Conservation (phyloP, 2,329 filamentous ascomycete species). For the Blumeriella jaapii region DNA sequence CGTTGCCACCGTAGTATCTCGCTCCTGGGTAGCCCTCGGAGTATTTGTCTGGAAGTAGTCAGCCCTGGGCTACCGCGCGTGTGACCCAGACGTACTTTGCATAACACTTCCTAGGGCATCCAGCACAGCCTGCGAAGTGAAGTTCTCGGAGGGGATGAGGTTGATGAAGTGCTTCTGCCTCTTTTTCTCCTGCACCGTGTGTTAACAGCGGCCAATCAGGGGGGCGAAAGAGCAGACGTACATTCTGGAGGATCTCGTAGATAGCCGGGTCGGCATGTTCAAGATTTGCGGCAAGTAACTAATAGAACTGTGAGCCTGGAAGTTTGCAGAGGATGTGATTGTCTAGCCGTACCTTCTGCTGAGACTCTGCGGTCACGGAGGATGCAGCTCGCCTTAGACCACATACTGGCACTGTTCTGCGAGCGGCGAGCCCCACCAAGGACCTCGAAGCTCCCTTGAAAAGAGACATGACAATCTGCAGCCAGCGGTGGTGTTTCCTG, state of each 20-base stretch:
- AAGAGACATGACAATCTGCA: conserved; percentile 23
- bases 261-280: conserved; percentile 78
- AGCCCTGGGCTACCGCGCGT: conserved; percentile 29
- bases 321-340: neutral
- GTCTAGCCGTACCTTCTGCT: conserved; percentile 40
- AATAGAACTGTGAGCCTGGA: neutral
- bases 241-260: conserved; percentile 84
- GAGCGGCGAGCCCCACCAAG: conserved; percentile 15
- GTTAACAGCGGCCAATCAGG: conserved; percentile 5
- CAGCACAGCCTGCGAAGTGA: conserved; percentile 84
- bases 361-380: conserved; percentile 35
- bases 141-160: conserved; percentile 90
- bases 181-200: conserved; percentile 63
- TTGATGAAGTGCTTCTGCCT: conserved; percentile 98
- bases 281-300: conserved; percentile 73
- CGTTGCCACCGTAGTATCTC: conserved; percentile 92
- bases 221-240: conserved; percentile 29
- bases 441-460: conserved; percentile 22
- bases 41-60: conserved; percentile 65
- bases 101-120: conserved; percentile 88
- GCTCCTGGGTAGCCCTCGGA: conserved; percentile 96
- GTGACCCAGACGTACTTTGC: conserved; percentile 55
- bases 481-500: neutral
- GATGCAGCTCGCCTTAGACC: conserved; percentile 20
- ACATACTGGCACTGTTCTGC: conserved; percentile 18